Evolutionary conservation across 805 yeast genomes (phyloP).

Genomic region (Tanozyma kutaoensis): DNA sequence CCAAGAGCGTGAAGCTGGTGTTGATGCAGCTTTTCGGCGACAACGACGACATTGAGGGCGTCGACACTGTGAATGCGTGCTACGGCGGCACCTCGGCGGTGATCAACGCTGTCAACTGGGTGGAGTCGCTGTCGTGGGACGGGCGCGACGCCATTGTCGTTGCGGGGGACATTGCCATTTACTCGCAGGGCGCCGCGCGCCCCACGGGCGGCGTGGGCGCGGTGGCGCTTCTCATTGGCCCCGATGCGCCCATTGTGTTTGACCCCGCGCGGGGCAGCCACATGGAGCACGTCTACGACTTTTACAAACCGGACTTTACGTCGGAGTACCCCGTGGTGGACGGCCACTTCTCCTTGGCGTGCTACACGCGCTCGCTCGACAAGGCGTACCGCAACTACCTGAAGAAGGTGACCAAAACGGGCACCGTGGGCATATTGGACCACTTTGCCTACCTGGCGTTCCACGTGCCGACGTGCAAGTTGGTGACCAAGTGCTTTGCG

Average conservation of each 20-base stretch:
- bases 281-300: slow-evolving; percentile 96
- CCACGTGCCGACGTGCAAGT: slow-evolving; percentile 97
- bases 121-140: slow-evolving; percentile 94
- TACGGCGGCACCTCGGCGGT: slow-evolving; percentile 97
- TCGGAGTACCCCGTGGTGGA: slow-evolving; percentile 95
- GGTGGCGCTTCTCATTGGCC: slow-evolving; percentile 89
- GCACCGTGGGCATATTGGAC: slow-evolving; percentile 45
- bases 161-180: slow-evolving; percentile 95
- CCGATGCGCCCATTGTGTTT: slow-evolving; percentile 93
- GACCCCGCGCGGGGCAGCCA: slow-evolving; percentile 81
- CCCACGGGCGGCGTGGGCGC: slow-evolving; percentile 99
- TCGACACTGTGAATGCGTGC: slow-evolving; percentile 94
- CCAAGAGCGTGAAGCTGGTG: slow-evolving; percentile 92
- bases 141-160: slow-evolving; percentile 97
- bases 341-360: slow-evolving; percentile 88
- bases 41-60: slow-evolving; percentile 87
- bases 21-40: slow-evolving; percentile 87
- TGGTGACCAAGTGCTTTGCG: slow-evolving; percentile 86
- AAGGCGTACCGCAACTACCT: slow-evolving; percentile 74
- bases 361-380: slow-evolving; percentile 92
- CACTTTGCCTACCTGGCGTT: slow-evolving; percentile 87
- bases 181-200: slow-evolving; percentile 95
- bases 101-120: slow-evolving; percentile 89
- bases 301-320: slow-evolving; percentile 95
- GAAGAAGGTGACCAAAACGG: slow-evolving; percentile 45